Percentiles rank a stretch among this genome's conserved stretches.
Evolutionary conservation across 768 basidiomycete genomes (phyloP).

Genomic region (Leucosporidium creatinivorum): DNA sequence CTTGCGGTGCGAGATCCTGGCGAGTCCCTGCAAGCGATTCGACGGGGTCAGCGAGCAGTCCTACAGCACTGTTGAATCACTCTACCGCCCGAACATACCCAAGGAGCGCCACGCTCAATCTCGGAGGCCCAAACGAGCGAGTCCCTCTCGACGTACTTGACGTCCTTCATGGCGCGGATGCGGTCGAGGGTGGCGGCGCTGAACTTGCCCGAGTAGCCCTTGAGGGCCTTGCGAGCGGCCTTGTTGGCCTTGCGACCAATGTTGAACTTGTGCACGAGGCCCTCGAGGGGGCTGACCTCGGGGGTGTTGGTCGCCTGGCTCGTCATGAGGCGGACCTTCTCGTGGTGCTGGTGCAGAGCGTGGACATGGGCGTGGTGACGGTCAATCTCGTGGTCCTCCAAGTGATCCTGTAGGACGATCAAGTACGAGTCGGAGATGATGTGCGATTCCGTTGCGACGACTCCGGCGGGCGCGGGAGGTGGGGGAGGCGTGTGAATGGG

Average conservation of each 20-base stretch:
- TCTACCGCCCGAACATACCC: slow-evolving; percentile 61
- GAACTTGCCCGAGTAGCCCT: slow-evolving; percentile 37
- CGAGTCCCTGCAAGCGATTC: slow-evolving; percentile 64
- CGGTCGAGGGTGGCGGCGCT: slow-evolving; percentile 56
- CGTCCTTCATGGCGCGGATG: slow-evolving; percentile 77
- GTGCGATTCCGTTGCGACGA: slow-evolving; percentile 17
- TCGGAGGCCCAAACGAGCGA: slow-evolving; percentile 78
- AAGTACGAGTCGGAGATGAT: slow-evolving; percentile 86
- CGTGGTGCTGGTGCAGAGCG: slow-evolving; percentile 61
- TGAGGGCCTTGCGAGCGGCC: slow-evolving; percentile 14
- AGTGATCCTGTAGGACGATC: slow-evolving; percentile 70
- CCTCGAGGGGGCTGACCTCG: slow-evolving; percentile 41
- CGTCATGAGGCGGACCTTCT: slow-evolving; percentile 38
- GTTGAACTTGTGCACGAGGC: slow-evolving; percentile 38
- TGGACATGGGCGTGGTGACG: slow-evolving; percentile 66
- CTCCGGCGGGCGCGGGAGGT: slow-evolving; percentile 3
- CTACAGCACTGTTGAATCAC: too few species aligned
- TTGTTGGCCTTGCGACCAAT: slow-evolving; percentile 28
- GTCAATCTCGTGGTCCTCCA: slow-evolving; percentile 47
- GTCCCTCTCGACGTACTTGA: slow-evolving; percentile 86
- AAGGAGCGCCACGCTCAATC: slow-evolving; percentile 58
- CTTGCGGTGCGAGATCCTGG: slow-evolving; percentile 80
- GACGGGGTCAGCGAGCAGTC: neutral
- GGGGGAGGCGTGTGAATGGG: slow-evolving; percentile 35
- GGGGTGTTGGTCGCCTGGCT: neutral